Evolutionary conservation across 805 yeast species (phyloP), one percentile per base, ranked within the genome.

Genomic region (Yarrowia keelungensis): DNA sequence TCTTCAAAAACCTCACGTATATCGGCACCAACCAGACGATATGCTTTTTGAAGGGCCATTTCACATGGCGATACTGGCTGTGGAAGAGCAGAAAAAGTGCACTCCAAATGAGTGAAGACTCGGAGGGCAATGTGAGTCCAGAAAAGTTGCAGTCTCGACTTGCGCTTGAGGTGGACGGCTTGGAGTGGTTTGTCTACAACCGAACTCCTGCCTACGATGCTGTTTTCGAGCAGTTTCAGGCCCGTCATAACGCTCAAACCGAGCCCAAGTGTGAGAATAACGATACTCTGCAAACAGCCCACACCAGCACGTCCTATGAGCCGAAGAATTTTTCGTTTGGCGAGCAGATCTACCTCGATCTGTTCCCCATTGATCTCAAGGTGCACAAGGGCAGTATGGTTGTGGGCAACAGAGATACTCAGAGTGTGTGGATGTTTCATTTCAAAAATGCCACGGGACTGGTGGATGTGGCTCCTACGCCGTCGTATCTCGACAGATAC

Each of bases 61-160:
- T 94, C 36, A 90, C 97, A 0, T 95, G 98, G 98, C 79, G 96
- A 70, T 94, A 92, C 76, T 95, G 98, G 98, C 80, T 91, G 65
- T 79, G 81, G 4, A 72, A 78, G 41, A 80, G 83, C 12, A 76
- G 87, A 67, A 79, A 78, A 45, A 77, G 80, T 64, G 74, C 67
- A 46, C 51, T 72, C 11, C 65, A 68, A 35, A 62, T 39, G 35
- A 41, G 47, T 16, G 36, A 41, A 12, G 65, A 62, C 42, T 15
- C 72, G 36, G 71, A 76, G 2, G 68, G 71, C 16, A 70, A 67
- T 32, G 75, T 73, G 11, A 72, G 61, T 11, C 50, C 42, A 2
- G 51, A 49, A 41, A 32, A 51, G 35, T 39, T 69, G 7, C 74
- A 74, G 8, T 56, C 69, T 11, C 69, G 76, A 19, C 43, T 77